phyloP scores from a whole-genome alignment of 345 rosid genomes.

The Atalantia buxifolia region DNA sequence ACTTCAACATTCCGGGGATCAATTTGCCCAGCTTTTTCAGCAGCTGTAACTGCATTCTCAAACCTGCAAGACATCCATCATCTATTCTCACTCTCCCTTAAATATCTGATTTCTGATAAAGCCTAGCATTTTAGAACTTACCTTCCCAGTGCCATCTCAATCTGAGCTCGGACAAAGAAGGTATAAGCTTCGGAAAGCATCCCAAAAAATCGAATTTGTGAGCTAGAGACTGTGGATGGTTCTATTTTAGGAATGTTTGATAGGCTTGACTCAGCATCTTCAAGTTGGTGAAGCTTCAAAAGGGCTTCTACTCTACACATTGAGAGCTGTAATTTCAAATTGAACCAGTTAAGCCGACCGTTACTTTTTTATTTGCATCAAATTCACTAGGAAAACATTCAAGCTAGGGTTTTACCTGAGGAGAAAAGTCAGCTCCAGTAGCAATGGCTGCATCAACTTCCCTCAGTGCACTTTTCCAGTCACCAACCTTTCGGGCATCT shows the following conservation, averaged over 20 bases:
- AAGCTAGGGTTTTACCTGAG: conserved; percentile 52
- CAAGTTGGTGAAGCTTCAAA: conserved; percentile 75
- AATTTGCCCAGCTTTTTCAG: conserved; percentile 73
- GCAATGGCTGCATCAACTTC: conserved; percentile 71
- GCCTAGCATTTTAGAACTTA: conserved; percentile 32
- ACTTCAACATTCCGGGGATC: conserved; percentile 73
- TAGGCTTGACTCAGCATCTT: conserved; percentile 63
- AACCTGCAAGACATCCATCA: conserved; percentile 78
- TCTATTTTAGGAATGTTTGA: conserved; percentile 49
- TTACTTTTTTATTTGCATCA: not conserved
- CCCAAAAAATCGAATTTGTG: conserved; percentile 56
- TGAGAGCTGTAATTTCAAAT: conserved; percentile 73
- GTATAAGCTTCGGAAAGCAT: conserved; percentile 80
- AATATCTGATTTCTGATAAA: conserved; percentile 8
- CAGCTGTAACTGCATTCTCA: conserved; percentile 73
- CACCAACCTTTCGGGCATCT: conserved; percentile 63
- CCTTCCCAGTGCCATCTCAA: conserved; percentile 97
- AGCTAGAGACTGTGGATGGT: conserved; percentile 32
- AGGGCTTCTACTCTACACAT: conserved; percentile 97
- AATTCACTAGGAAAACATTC: not conserved
- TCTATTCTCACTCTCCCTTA: conserved; percentile 29
- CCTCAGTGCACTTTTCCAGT: conserved; percentile 68
- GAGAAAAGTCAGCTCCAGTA: conserved; percentile 82
- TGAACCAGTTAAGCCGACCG: conserved; percentile 28
- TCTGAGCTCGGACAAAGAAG: conserved; percentile 67